These are phyloP conservation scores for Microascus cirrosus DNA, from an alignment of 2,329 filamentous ascomycete genomes.

Conservation along the genomic window DNA sequence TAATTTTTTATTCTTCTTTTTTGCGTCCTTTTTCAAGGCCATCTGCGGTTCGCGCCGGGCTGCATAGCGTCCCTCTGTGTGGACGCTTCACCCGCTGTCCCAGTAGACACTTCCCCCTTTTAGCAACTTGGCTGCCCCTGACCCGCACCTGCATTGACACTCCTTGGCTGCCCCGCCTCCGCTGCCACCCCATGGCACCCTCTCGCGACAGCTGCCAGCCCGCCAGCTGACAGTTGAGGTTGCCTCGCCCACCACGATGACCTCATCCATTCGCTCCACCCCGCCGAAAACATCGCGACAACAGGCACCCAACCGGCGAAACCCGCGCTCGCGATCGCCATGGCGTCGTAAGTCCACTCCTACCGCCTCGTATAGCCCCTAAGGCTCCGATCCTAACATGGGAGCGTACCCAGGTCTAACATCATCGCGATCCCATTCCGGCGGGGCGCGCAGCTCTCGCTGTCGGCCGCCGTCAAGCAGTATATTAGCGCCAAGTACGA, in stretches of 20 bases:
- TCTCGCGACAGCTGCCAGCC: background rate
- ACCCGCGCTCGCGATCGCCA: slow-evolving; percentile 5
- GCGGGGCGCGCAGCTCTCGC: slow-evolving; percentile 65
- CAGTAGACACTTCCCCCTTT: too few species aligned
- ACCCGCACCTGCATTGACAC: too few species aligned
- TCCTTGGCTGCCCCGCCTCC: background rate
- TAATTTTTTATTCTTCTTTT: too few species aligned
- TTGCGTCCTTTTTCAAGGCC: too few species aligned
- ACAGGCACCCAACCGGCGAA: background rate
- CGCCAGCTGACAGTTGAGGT: background rate
- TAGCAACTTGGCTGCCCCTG: too few species aligned
- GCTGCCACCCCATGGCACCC: background rate
- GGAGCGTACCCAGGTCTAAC: slow-evolving; percentile 24
- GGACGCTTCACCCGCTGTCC: too few species aligned
- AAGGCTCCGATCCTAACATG: background rate
- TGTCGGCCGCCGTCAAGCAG: slow-evolving; percentile 75
- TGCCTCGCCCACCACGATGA: background rate
- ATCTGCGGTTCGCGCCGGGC: too few species aligned
- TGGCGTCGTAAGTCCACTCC: slow-evolving; percentile 15
- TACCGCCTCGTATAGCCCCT: too few species aligned
- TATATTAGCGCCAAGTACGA: slow-evolving; percentile 99
- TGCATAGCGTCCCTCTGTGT: too few species aligned
- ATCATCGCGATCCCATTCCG: slow-evolving; percentile 80
- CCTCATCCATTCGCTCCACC: background rate
- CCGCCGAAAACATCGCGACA: background rate